Conservation (phyloP, 2,329 filamentous ascomycete species). For the Botryosphaeria dothidea region DNA sequence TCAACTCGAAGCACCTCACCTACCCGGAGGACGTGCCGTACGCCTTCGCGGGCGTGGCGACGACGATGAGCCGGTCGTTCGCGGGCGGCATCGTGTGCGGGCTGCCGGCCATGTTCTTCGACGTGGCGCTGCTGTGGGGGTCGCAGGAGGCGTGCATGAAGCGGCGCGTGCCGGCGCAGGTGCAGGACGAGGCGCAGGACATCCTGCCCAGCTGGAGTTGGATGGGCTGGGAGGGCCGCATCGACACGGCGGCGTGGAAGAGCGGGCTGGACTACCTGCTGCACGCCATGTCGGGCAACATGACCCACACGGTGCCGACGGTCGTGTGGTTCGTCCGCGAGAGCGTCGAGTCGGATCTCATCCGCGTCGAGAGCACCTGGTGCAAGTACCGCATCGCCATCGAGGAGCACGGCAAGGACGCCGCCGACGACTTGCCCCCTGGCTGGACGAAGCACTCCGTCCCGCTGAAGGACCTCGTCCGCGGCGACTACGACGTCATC, state of each 20-base stretch:
- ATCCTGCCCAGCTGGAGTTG: slow-evolving; percentile 19
- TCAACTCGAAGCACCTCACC: slow-evolving; percentile 1
- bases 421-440: background rate
- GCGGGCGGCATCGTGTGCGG: slow-evolving; percentile 23
- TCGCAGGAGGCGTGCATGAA: slow-evolving; percentile 13
- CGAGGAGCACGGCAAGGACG: background rate
- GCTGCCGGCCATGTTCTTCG: slow-evolving; percentile 24
- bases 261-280: slow-evolving; percentile 7
- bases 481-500: slow-evolving; percentile 1
- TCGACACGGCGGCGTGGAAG: background rate
- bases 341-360: slow-evolving; percentile 8
- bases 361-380: slow-evolving; percentile 12
- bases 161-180: background rate
- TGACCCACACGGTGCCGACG: slow-evolving; percentile 2
- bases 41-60: slow-evolving; percentile 21
- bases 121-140: slow-evolving; percentile 23
- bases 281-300: background rate
- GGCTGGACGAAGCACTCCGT: background rate
- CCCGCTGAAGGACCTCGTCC: background rate
- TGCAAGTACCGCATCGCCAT: slow-evolving; percentile 1
- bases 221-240: slow-evolving; percentile 22
- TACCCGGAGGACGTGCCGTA: slow-evolving; percentile 20
- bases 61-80: slow-evolving; percentile 6
- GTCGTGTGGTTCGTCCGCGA: slow-evolving; percentile 12
- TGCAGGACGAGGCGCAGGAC: background rate